A percentile compares a stretch with the other conserved stretches of the same genome.
These are phyloP conservation scores for Microstegium vimineum DNA, from an alignment of 176 grass and related monocot genomes.

Conservation along the genomic window DNA sequence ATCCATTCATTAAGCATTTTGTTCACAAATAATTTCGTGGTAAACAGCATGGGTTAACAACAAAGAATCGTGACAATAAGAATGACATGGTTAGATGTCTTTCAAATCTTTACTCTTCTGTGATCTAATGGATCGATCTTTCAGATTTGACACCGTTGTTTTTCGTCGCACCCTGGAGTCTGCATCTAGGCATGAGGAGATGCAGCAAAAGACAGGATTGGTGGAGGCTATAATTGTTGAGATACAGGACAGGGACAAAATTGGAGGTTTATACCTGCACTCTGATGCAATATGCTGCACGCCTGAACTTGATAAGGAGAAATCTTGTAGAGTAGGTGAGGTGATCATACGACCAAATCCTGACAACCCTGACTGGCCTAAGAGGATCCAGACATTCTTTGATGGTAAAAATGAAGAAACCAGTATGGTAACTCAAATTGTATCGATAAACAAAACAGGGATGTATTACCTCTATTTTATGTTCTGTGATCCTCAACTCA, in stretches of 20 bases:
- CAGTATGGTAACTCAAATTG: slow-evolving; percentile 53
- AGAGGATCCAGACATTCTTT: slow-evolving; percentile 95
- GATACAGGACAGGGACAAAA: slow-evolving; percentile 95
- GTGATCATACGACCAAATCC: slow-evolving; percentile 89
- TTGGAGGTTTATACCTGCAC: slow-evolving; percentile 80
- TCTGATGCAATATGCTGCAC: slow-evolving; percentile 95
- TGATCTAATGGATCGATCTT: slow-evolving; percentile 21
- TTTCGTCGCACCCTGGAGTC: slow-evolving; percentile 77
- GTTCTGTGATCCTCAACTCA: slow-evolving; percentile 94
- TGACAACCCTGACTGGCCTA: slow-evolving; percentile 80
- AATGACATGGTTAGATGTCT: not conserved
- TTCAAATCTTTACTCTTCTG: not conserved
- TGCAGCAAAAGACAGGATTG: slow-evolving; percentile 96
- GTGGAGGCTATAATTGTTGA: slow-evolving; percentile 96
- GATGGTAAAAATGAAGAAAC: slow-evolving; percentile 65
- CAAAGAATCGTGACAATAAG: not conserved
- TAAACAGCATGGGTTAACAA: not conserved
- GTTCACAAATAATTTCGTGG: not conserved
- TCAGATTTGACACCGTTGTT: slow-evolving; percentile 84
- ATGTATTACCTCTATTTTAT: slow-evolving; percentile 99
- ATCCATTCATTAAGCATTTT: slow-evolving; percentile 15
- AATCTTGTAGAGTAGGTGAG: slow-evolving; percentile 77
- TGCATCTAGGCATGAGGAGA: slow-evolving; percentile 51
- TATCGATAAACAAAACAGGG: slow-evolving; percentile 77
- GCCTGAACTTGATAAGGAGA: slow-evolving; percentile 59